Base-by-base conservation (phyloP, 371 early-diverging fungal genomes). In the Synchytrium microbalum region DNA sequence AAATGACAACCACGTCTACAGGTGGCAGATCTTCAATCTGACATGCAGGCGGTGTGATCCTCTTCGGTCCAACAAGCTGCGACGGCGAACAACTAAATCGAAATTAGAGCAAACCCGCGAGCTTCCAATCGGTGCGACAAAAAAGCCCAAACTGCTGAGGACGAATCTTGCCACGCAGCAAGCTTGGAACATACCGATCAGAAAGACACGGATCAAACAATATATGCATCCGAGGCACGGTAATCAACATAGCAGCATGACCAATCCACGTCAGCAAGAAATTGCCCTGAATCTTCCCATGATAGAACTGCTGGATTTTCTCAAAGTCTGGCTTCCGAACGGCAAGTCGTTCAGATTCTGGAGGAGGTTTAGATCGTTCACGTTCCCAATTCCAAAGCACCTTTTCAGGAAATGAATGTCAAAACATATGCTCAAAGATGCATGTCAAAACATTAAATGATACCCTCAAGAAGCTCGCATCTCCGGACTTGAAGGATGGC, bases 151-250 rank as follows among this genome's bases (percentile, higher is more conserved):
- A n/a, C n/a, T n/a, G n/a, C n/a, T n/a, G n/a, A n/a, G n/a, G n/a
- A n/a, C n/a, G n/a, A n/a, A n/a, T n/a, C n/a, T n/a, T n/a, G 66
- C 55, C 1, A 16, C 16, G 10, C 62, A 33, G 85, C 29, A n/a
- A n/a, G n/a, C n/a, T n/a, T n/a, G n/a, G n/a, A n/a, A 86, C 80
- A 67, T 87, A 90, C 62, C 90, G 77, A 27, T 85, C 77, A 2
- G 87, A 86, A 62, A 87, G 86, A 55, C 87, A 81, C 0, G 91
- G 90, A 62, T 89, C 90, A 64, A 84, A 84, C 1, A 90, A 71
- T 27, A 90, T 74, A 61, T 86, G 86, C 54, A 82, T 76, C 0
- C 86, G 86, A 32, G 80, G 79, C 1, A 86, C 56, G 57, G 84
- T 82, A 5, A 87, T 76, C 32, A 89, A 62, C 8, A 86, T 75